These are phyloP conservation scores for Bryoglossum gracile DNA, from an alignment of 495 filamentous ascomycete genomes.

Conservation along the genomic window DNA sequence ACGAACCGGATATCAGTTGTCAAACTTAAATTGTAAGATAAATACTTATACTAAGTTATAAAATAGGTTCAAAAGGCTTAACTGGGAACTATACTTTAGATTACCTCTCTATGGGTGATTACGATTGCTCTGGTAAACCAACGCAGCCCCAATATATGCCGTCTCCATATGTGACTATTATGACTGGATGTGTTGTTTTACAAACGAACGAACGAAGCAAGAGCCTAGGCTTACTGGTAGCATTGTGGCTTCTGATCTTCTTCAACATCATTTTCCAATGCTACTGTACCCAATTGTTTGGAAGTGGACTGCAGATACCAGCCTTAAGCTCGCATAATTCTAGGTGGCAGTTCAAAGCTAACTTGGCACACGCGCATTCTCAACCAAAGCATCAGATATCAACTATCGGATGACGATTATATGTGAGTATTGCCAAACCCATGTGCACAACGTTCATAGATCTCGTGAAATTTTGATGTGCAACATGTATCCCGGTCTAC, in stretches of 20 bases:
- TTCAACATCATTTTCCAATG: conserved; percentile 7
- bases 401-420: conserved; percentile 4
- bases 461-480: too few species aligned
- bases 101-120: background rate
- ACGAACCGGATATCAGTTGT: too few species aligned
- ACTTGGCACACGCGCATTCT: background rate
- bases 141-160: background rate
- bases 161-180: background rate
- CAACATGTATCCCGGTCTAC: too few species aligned
- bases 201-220: background rate
- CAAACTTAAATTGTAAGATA: too few species aligned
- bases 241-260: background rate
- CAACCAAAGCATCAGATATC: conserved; percentile 2
- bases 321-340: too few species aligned
- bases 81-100: background rate
- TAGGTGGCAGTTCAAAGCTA: too few species aligned
- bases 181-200: background rate
- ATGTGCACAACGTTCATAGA: too few species aligned
- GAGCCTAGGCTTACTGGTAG: background rate
- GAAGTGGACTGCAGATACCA: background rate
- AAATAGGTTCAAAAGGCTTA: background rate
- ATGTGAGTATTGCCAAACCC: background rate
- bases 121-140: background rate
- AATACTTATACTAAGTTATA: too few species aligned
- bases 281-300: background rate